Evolutionary conservation across 2,329 filamentous ascomycete species (phyloP).

Genomic region (Talaromyces sp.): DNA sequence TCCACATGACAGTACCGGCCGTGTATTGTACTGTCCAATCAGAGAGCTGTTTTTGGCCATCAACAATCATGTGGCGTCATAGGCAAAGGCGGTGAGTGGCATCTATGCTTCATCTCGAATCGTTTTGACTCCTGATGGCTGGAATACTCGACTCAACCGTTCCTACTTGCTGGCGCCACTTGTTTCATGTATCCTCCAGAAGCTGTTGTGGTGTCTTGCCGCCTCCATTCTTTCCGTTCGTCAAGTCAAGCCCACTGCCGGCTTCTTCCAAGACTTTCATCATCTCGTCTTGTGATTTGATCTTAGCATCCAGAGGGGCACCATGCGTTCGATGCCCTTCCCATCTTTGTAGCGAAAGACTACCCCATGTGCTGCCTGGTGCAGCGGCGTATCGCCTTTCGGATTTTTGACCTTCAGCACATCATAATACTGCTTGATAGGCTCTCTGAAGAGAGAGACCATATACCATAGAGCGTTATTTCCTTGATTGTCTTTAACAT

Average conservation of each 20-base stretch:
- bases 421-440: too few relatives aligned
- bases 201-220: constrained; percentile 18
- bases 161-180: constrained; percentile 9
- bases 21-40: constrained; percentile 66
- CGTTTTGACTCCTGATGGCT: too few relatives aligned
- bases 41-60: constrained; percentile 6
- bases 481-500: too few relatives aligned
- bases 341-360: constrained; percentile 14
- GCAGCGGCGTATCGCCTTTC: neutral
- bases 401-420: too few relatives aligned
- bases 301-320: constrained; percentile 16
- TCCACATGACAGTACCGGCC: constrained; percentile 68
- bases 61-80: constrained; percentile 34
- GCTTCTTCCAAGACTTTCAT: constrained; percentile 18
- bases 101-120: neutral
- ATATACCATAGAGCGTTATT: too few relatives aligned
- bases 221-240: constrained; percentile 7
- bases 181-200: constrained; percentile 10
- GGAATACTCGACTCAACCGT: neutral
- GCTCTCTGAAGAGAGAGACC: too few relatives aligned
- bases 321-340: neutral
- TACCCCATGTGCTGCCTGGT: constrained; percentile 17
- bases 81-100: constrained; percentile 18
- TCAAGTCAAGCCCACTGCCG: constrained; percentile 7
- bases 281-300: constrained; percentile 18